phyloP scores from a whole-genome alignment of 352 stramenopile genomes.

The Phytophthora pini region DNA sequence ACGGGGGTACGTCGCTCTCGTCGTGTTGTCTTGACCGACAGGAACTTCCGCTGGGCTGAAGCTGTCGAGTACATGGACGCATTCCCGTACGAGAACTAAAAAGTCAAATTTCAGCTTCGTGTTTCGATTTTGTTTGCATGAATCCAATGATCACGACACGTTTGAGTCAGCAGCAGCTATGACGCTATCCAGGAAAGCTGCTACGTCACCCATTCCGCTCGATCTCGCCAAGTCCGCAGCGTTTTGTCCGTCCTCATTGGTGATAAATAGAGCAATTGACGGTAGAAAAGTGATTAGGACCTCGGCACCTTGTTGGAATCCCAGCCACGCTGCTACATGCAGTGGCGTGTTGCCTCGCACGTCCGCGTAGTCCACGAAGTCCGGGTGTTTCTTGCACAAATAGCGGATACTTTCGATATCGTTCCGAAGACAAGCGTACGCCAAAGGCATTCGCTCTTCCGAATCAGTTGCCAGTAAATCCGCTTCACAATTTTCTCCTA shows the following conservation, averaged over 20 bases:
- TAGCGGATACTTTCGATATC: slow-evolving; percentile 60
- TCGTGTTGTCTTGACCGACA: slow-evolving; percentile 23
- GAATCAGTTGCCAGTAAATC: slow-evolving; percentile 62
- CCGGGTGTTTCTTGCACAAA: slow-evolving; percentile 54
- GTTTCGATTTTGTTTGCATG: neutral
- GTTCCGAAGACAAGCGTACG: slow-evolving; percentile 63
- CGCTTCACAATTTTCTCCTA: slow-evolving; percentile 49
- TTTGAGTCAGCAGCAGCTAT: slow-evolving; percentile 30
- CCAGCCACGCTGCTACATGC: slow-evolving; percentile 63
- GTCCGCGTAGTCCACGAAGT: slow-evolving; percentile 80
- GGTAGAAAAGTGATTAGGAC: slow-evolving; percentile 50
- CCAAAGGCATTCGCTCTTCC: slow-evolving; percentile 65
- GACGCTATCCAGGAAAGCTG: slow-evolving; percentile 35
- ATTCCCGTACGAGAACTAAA: slow-evolving; percentile 25
- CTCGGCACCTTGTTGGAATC: slow-evolving; percentile 35
- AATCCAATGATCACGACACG: neutral
- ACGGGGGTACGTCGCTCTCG: slow-evolving; percentile 30
- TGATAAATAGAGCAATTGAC: slow-evolving; percentile 56
- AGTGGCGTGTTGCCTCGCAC: slow-evolving; percentile 68
- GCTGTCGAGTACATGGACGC: slow-evolving; percentile 41
- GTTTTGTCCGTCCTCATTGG: slow-evolving; percentile 58
- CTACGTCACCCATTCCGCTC: slow-evolving; percentile 31
- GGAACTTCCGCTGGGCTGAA: slow-evolving; percentile 33
- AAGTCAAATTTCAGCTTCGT: neutral
- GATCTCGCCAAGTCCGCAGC: slow-evolving; percentile 48